Base-by-base conservation (phyloP, 2,329 filamentous ascomycete species). In the Tolypocladium sp. region DNA sequence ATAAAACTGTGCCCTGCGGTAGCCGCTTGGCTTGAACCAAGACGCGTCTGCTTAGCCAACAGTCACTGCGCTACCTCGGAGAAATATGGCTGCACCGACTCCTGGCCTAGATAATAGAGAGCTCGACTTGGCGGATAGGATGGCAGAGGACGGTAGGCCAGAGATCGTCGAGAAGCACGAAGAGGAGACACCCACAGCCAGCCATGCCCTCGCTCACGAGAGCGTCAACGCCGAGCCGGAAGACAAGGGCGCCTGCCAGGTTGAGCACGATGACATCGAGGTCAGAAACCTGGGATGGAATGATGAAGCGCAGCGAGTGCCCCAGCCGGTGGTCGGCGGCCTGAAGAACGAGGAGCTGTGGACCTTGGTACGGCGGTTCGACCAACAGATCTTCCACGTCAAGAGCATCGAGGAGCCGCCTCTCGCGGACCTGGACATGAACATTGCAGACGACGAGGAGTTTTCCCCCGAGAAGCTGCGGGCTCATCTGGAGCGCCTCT, bases 401-500 rank as follows among this genome's bases (percentile, higher is more conserved):
- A 91, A 89, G 69, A 84, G 88, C 35, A 83, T 87, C 10, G 65
- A 71, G 0, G 66, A 73, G 42, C 60, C 67, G 0, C 73, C 73
- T 0, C 80, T 88, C 1, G 89, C 88, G 7, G 84, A 85, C 17
- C 76, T 96, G 42, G 91, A 95, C 70, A 80, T 95, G 60, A 91
- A 92, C 65, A 87, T 91, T 59, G 87, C 90, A 5, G 87, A 92
- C 44, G 87, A 93, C 58, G 90, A 94, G 64, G 88, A 92, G 59
- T 94, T 94, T 70, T 90, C 88, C 0, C 90, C 91, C 0, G 90
- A 94, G 67, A 94, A 94, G 74, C 76, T 95, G 52, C 82, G 91
- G 13, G 84, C 87, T 2, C 91, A 89, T 57, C 70, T 94, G 4
- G 91, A 95, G 73, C 80, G 91, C 17, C 76, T 94, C 13, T 95